Evolutionary conservation across 2,329 filamentous ascomycete genomes (phyloP).

Genomic region (Erysiphe pulchra): DNA sequence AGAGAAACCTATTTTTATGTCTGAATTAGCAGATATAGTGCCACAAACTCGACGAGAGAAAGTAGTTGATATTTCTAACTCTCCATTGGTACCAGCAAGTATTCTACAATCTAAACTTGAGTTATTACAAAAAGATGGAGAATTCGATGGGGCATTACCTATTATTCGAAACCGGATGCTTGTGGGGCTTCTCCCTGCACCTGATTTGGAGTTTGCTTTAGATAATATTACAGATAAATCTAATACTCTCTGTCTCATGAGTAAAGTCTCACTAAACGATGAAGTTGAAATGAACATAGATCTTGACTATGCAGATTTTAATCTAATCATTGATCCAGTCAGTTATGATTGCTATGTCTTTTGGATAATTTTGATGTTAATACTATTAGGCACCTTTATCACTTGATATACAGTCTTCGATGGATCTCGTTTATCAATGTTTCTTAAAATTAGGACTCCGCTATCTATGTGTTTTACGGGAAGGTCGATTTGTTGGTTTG

Average conservation of each 20-base stretch:
- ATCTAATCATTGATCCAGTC: constrained; percentile 69
- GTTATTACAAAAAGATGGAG: constrained; percentile 56
- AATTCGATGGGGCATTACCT: constrained; percentile 76
- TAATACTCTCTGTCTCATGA: constrained; percentile 59
- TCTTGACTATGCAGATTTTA: constrained; percentile 57
- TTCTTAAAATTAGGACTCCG: constrained; percentile 83
- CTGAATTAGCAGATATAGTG: constrained; percentile 68
- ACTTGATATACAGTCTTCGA: constrained; percentile 67
- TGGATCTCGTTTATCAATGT: constrained; percentile 89
- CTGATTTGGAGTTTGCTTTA: constrained; percentile 78
- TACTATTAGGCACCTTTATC: constrained; percentile 40
- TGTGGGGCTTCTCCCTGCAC: constrained; percentile 76
- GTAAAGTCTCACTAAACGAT: constrained; percentile 34
- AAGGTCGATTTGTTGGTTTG: constrained; percentile 72
- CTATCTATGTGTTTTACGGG: constrained; percentile 69
- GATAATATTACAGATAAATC: constrained; percentile 60
- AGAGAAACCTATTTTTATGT: constrained; percentile 71
- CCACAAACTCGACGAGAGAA: constrained; percentile 48
- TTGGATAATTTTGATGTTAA: background rate
- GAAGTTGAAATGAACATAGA: constrained; percentile 22
- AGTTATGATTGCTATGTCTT: constrained; percentile 10
- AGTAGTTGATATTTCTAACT: constrained; percentile 69
- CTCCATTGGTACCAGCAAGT: constrained; percentile 51
- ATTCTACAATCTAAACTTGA: constrained; percentile 62
- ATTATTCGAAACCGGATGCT: constrained; percentile 58